Percentiles rank a stretch among this genome's conserved stretches.
Evolutionary conservation across 2,329 filamentous ascomycete genomes (phyloP).

Genomic region (Peltaster fructicola): DNA sequence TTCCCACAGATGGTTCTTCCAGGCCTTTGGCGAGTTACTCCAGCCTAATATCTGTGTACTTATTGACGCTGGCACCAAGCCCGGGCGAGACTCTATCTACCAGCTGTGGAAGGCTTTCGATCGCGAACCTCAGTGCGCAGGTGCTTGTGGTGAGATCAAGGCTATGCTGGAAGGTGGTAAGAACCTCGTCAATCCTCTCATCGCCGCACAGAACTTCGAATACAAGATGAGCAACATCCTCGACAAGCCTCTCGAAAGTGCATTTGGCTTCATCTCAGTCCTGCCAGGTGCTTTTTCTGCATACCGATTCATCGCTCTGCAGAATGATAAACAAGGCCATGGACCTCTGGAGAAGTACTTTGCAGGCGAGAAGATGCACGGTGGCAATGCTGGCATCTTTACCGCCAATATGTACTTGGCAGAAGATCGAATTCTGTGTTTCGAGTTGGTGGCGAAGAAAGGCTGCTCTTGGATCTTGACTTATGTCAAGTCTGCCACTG

Average conservation of each 20-base stretch:
- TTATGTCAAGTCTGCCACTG: conserved; percentile 93
- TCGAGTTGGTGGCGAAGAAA: conserved; percentile 91
- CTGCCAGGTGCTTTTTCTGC: conserved; percentile 96
- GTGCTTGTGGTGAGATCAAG: conserved; percentile 97
- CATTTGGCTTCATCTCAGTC: conserved; percentile 95
- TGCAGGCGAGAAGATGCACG: conserved; percentile 88
- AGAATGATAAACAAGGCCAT: conserved; percentile 89
- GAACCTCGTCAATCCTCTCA: conserved; percentile 79
- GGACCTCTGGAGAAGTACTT: conserved; percentile 95
- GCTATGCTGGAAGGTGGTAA: conserved; percentile 83
- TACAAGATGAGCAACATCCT: conserved; percentile 99
- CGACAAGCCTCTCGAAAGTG: conserved; percentile 91
- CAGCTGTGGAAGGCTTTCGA: conserved; percentile 98
- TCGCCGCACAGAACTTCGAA: conserved; percentile 96
- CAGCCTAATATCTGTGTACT: conserved; percentile 95
- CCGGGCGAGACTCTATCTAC: conserved; percentile 87
- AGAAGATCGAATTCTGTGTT: conserved; percentile 96
- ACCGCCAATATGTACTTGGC: conserved; percentile 99
- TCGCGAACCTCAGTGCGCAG: conserved; percentile 90
- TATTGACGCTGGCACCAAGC: conserved; percentile 88
- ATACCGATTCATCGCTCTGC: conserved; percentile 82
- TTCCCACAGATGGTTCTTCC: conserved; percentile 97
- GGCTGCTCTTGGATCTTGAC: conserved; percentile 96
- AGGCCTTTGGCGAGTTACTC: conserved; percentile 79
- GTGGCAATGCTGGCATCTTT: conserved; percentile 84